Conservation (phyloP, 108 stramenopile species). For the Fistulifera pelliculosa region DNA sequence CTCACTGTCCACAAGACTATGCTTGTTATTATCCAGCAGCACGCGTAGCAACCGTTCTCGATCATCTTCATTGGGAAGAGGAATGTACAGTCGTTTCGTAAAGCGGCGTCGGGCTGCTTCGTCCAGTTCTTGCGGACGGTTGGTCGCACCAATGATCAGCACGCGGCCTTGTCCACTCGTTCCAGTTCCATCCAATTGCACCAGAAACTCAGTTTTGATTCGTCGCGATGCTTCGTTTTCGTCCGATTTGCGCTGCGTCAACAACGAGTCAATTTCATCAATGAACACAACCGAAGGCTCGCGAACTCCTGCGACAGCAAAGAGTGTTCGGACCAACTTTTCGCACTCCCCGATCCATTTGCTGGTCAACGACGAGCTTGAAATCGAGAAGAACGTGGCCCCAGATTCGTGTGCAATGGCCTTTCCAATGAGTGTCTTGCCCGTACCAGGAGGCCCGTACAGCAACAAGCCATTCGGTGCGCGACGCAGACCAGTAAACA, state of each 20-base stretch:
- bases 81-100: conserved; percentile 90
- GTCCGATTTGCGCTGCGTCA: conserved; percentile 83
- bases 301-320: conserved; percentile 90
- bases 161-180: conserved; percentile 78
- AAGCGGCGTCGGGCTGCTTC: conserved; percentile 97
- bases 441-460: conserved; percentile 67
- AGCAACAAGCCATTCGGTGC: conserved; percentile 83
- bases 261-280: conserved; percentile 93
- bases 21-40: conserved; percentile 78
- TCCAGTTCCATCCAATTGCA: conserved; percentile 88
- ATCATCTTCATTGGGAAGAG: conserved; percentile 79
- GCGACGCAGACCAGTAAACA: conserved; percentile 86
- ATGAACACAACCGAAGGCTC: conserved; percentile 92
- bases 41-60: conserved; percentile 63
- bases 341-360: conserved; percentile 99
- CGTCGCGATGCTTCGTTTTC: conserved; percentile 93
- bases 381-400: conserved; percentile 98
- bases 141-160: conserved; percentile 96
- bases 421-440: conserved; percentile 91
- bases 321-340: conserved; percentile 93
- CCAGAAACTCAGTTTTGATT: conserved; percentile 93
- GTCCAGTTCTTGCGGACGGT: conserved; percentile 97
- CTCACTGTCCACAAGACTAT: conserved; percentile 56
- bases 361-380: conserved; percentile 93
- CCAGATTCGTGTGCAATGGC: conserved; percentile 96